Evolutionary conservation across 441 rosid species (phyloP).

Genomic region (Syzygium malaccense): DNA sequence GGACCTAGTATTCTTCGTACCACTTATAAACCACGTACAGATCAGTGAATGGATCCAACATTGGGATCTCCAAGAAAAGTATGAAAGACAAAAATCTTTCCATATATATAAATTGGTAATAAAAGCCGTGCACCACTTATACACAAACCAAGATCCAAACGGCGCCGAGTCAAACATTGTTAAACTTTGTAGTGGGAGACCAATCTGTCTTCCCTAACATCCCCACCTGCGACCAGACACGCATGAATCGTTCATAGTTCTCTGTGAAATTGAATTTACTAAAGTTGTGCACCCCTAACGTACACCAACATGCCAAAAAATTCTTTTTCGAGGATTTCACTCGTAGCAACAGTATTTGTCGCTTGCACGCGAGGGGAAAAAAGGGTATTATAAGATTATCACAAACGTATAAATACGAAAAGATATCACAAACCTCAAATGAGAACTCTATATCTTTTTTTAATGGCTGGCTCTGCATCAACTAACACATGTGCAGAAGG

Average conservation of each 20-base stretch:
- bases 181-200: neutral
- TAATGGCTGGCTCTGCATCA: neutral
- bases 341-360: neutral
- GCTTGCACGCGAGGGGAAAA: neutral
- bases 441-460: neutral
- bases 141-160: neutral
- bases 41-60: neutral
- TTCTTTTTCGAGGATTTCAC: neutral
- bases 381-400: neutral
- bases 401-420: neutral
- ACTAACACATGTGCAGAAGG: neutral
- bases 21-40: neutral
- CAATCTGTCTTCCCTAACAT: neutral
- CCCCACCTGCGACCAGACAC: neutral
- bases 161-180: neutral
- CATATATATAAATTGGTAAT: neutral
- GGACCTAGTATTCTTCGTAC: neutral
- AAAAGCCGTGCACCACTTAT: neutral
- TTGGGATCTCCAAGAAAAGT: neutral
- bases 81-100: neutral
- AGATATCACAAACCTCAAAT: neutral
- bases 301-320: neutral
- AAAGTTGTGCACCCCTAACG: neutral
- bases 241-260: neutral
- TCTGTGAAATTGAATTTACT: neutral